Evolutionary conservation across 2,329 filamentous ascomycete species (phyloP), one percentile per base, ranked within the genome.

Genomic region (Aurifilum marmelostoma): DNA sequence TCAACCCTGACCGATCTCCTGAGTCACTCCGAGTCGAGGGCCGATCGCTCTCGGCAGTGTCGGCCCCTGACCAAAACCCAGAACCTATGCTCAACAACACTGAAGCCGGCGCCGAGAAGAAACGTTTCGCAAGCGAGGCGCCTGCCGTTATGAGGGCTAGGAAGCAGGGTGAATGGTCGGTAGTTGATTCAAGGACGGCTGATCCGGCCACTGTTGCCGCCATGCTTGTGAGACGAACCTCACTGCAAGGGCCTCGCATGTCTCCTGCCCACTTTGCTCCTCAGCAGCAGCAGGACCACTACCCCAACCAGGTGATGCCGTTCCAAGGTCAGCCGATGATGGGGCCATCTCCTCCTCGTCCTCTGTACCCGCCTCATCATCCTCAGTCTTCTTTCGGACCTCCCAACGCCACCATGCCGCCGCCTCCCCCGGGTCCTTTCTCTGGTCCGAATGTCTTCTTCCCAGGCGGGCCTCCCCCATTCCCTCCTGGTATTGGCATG

Each of bases 21-120:
- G 63, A 66, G 21, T 59, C 56, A 24, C 34, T 70, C 16, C 63
- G 66, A 29, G 50, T 37, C 52, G 59, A 61, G 18, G 32, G 47
- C 9, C 59, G 69, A 32, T 67, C 68, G 29, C 50, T 65, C 14
- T 68, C 66, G 6, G n/a, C 37, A 34, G 52, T 65, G 21, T 68
- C 69, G 41, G 64, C 69, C 9, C 69, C 69, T 63, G 66, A 39
- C 21, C 50, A 66, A 16, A 47, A 29, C 2, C 32, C 29, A 9
- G 52, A 63, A n/a, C 9, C 41, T 8, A 64, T 70, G 34, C 59
- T 70, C 7, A 29, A 29, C 6, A 59, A 59, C 18, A 8, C 56
- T n/a, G 29, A 16, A n/a, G 37, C 12, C 18, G 24, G n/a, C 27
- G n/a, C 59, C 37, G 18, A n/a, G 50, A 66, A 43, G 50, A 69